A percentile compares a stretch with the other conserved stretches of the same genome.
Evolutionary conservation across 176 grass and related monocot species (phyloP).

Genomic region (Chloris gayana): DNA sequence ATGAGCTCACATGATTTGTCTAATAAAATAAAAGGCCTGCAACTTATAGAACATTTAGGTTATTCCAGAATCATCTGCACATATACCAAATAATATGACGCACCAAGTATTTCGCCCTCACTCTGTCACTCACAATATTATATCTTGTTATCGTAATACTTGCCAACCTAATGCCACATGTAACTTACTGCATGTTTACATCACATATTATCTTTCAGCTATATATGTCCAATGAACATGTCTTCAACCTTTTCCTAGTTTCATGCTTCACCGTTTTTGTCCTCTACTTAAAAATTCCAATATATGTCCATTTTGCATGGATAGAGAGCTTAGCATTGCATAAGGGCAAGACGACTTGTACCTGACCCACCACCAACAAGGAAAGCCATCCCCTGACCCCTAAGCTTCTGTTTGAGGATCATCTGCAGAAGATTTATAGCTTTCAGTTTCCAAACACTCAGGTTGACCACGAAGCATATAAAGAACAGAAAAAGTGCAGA

Average conservation of each 20-base stretch:
- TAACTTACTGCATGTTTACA: background rate
- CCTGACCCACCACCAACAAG: constrained; percentile 90
- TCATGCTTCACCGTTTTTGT: background rate
- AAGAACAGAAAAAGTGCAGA: constrained; percentile 5
- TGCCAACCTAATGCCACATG: constrained; percentile 12
- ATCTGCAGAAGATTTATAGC: constrained; percentile 40
- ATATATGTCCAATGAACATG: constrained; percentile 21
- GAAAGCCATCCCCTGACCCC: constrained; percentile 91
- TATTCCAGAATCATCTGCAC: background rate
- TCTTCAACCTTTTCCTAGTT: constrained; percentile 22
- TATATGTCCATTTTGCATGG: background rate
- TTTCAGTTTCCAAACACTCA: constrained; percentile 38
- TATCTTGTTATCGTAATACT: background rate
- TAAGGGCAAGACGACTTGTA: constrained; percentile 41
- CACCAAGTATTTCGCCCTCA: background rate
- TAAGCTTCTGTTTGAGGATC: constrained; percentile 95
- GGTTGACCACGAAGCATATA: constrained; percentile 4
- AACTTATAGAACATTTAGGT: background rate
- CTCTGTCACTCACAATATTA: background rate
- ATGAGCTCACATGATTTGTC: constrained; percentile 4
- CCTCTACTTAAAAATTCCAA: background rate
- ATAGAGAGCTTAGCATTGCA: constrained; percentile 12
- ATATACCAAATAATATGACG: constrained; percentile 3
- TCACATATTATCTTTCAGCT: no score
- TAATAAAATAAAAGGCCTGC: constrained; percentile 10